Conservation (phyloP, 768 basidiomycete species). For the Clavulina sp. region DNA sequence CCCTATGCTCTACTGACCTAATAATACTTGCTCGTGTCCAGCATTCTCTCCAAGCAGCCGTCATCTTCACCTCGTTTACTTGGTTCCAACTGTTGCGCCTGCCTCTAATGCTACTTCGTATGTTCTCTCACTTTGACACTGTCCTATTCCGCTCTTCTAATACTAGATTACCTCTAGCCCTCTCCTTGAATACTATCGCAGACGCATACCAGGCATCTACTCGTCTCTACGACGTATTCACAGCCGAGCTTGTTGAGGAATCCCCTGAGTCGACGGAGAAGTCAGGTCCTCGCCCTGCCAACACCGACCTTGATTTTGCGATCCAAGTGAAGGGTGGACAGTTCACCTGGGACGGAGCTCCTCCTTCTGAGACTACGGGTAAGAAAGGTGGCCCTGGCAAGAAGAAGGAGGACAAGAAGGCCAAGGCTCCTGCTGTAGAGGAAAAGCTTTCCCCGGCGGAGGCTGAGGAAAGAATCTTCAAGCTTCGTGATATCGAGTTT, state of each 20-base stretch:
- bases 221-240: conserved; percentile 66
- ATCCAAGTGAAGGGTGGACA: conserved; percentile 42
- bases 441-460: conserved; percentile 9
- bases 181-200: conserved; percentile 44
- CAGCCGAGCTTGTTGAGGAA: conserved; percentile 57
- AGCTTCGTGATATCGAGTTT: conserved; percentile 44
- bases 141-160: neutral
- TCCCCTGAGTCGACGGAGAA: too few relatives aligned
- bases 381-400: conserved; percentile 11
- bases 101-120: conserved; percentile 58
- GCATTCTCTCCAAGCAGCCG: conserved; percentile 46
- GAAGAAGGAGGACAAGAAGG: conserved; percentile 13
- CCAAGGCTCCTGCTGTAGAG: conserved; percentile 8
- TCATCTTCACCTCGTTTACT: conserved; percentile 70
- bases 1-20: too few relatives aligned
- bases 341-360: conserved; percentile 78
- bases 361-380: conserved; percentile 15
- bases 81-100: conserved; percentile 70
- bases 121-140: conserved; percentile 10
- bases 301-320: conserved; percentile 41
- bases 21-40: neutral
- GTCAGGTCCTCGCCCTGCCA: conserved; percentile 35
- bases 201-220: conserved; percentile 70
- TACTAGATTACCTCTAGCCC: conserved; percentile 8
- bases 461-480: conserved; percentile 35